Percentiles rank a stretch among this genome's conserved stretches.
Conservation (phyloP, 139 green algal genomes). For the Closterium sp. region DNA sequence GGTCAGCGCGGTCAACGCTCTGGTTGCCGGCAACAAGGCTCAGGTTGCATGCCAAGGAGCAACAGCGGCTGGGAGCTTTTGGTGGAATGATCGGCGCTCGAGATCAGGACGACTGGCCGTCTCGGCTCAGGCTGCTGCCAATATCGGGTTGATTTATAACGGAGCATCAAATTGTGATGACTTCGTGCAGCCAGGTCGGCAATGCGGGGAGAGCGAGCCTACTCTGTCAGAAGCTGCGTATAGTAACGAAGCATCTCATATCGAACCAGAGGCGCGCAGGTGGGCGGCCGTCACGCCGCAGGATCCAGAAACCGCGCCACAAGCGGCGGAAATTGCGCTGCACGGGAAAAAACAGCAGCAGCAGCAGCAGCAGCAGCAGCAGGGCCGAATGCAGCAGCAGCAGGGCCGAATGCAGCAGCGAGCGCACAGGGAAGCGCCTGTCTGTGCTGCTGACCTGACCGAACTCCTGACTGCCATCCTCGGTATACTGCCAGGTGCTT, state of each 20-base stretch:
- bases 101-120: not conserved
- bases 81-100: not conserved
- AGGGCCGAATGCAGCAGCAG: not conserved
- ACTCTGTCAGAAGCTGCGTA: not conserved
- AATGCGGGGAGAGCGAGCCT: too few relatives aligned
- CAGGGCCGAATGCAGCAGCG: not conserved
- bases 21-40: too few relatives aligned
- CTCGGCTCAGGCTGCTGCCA: not conserved
- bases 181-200: too few relatives aligned
- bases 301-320: not conserved
- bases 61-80: not conserved
- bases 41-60: too few relatives aligned
- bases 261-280: not conserved
- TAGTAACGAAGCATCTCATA: not conserved
- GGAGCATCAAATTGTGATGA: not conserved
- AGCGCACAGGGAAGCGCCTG: not conserved
- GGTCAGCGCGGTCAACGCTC: not conserved
- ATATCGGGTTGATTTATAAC: not conserved
- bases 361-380: too few relatives aligned
- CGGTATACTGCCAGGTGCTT: not conserved
- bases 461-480: not conserved
- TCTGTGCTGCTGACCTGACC: not conserved
- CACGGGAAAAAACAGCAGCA: not conserved
- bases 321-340: not conserved
- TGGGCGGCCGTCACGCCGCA: not conserved